Base-by-base conservation (phyloP, 1,284 basidiomycete species). In the Rhizoctonia solani region DNA sequence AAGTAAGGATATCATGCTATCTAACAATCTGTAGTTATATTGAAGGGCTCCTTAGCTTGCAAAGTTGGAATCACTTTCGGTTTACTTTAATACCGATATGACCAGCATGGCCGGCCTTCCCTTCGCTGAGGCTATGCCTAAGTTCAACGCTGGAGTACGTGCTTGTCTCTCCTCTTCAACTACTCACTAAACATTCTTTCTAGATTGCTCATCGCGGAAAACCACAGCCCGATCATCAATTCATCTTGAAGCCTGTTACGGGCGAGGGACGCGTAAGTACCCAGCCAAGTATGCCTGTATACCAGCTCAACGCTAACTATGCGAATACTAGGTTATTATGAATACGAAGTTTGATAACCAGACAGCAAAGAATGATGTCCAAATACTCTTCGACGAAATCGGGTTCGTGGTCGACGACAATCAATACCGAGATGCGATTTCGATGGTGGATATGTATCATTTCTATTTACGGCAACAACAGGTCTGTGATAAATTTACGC, bases 41-140 rank as follows among this genome's bases (percentile, higher is more conserved):
- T 4, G 66, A 50, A 23, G 50, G 27, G 44, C 53, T 52, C 49
- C 68, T 21, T 66, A 94, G 90, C 82, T 99, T 29, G 92, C 92
- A 6, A 90, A 89, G 67, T 80, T 99, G 44, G 84, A 90, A 75
- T 97, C 93, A 1, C 82, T 99, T 55, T 90, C 95, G 0, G 79
- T 95, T 2, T 99, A 99, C 77, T 99, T 98, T 75, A 93, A 99
- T 78, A 98, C 98, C 0, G 95, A 99, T 76, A 85, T 92, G 8
- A 78, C 81, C 23, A 93, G 89, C 71, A 85, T 99, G 77, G 86
- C 90, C 25, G 92, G 90, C 4, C 78, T 89, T 6, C 78, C 86
- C 34, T 78, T 81, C 21, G 75, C 82, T 14, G 88, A 93, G 68
- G 89, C 90, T n/a, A 84, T 93, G 67, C 79, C 86, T 67, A 88